Evolutionary conservation across 2,329 filamentous ascomycete species (phyloP), one percentile per base, ranked within the genome.

Genomic region (Tolypocladium ophioglossoides): DNA sequence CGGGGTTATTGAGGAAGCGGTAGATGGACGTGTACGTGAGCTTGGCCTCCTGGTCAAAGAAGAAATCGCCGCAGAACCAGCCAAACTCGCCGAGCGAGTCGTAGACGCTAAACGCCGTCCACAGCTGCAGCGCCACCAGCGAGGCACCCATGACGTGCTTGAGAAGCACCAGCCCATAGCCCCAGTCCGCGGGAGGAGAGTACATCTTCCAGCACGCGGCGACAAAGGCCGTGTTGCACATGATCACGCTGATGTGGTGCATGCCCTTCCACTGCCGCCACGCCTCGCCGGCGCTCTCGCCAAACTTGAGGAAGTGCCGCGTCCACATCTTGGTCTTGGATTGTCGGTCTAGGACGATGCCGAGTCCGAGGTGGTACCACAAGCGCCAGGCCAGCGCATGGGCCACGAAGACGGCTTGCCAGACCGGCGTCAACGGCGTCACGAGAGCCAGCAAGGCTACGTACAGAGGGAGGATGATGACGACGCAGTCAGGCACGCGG

Each of bases 41-140:
- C 71, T 94, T 95, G 14, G 86, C 86, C 12, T 85, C 83, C 48
- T 89, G 86, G 57, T 96, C 90, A 67, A 94, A 96, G 78, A 99
- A 97, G 76, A 97, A 99, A 68, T 99, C 94, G 20, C 94, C 94
- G 66, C 91, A 97, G 76, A 97, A 97, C 92, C 92, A 99, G 63
- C 94, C 94, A 64, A 97, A 99, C 66, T 99, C 94, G 54, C 94
- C 94, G 0, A 99, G 82, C 2, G 90, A 95, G 51, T 96, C 91
- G 69, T 97, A 95, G 61, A 97, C 91, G 69, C 91, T 96, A 59
- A 88, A 77, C 2, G 90, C 86, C 1, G 91, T 96, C 94, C 94
- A 99, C 20, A 95, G 72, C 65, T 99, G 94, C 51, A 99, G 78
- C 12, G 87, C 84, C 56, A 97, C 84, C 59, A 97, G 76, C 52